Evolutionary conservation across 1,139 yeast genomes (phyloP).

Genomic region (Yarrowia galli): DNA sequence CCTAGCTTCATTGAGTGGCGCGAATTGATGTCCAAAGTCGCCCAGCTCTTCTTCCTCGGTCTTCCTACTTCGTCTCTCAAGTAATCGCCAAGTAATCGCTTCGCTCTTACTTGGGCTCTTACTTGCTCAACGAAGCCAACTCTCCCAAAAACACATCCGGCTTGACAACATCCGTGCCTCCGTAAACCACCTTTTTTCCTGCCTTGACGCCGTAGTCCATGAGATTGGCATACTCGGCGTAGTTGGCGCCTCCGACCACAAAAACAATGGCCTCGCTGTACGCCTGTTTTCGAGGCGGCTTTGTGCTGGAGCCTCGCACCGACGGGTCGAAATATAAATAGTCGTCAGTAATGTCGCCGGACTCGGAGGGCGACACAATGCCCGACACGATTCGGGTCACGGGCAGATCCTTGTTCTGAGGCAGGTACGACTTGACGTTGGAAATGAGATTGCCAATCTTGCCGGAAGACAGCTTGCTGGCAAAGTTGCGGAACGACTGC

Average conservation of each 20-base stretch:
- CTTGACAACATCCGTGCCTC: conserved; percentile 81
- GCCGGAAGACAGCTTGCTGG: conserved; percentile 81
- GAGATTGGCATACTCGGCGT: conserved; percentile 88
- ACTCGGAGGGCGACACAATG: conserved; percentile 74
- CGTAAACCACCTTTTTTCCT: conserved; percentile 69
- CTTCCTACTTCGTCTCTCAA: too few relatives aligned
- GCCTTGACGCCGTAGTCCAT: conserved; percentile 79
- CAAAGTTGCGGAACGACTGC: conserved; percentile 77
- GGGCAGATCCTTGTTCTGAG: conserved; percentile 87
- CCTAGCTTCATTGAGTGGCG: too few relatives aligned
- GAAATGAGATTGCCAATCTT: conserved; percentile 90
- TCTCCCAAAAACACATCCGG: conserved; percentile 80
- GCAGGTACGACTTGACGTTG: conserved; percentile 84
- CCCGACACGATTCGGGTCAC: conserved; percentile 90
- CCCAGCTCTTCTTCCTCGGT: too few relatives aligned
- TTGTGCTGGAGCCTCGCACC: conserved; percentile 86
- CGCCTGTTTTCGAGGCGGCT: conserved; percentile 84
- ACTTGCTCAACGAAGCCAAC: conserved; percentile 63
- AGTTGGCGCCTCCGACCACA: conserved; percentile 96
- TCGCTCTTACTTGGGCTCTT: neutral
- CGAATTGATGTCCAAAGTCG: too few relatives aligned
- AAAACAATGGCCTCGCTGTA: conserved; percentile 86
- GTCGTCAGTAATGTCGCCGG: conserved; percentile 71
- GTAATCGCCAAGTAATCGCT: neutral
- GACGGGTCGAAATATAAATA: conserved; percentile 91